phyloP scores from a whole-genome alignment of 2,329 filamentous ascomycete species.

The Ceratocystis lukuohia region DNA sequence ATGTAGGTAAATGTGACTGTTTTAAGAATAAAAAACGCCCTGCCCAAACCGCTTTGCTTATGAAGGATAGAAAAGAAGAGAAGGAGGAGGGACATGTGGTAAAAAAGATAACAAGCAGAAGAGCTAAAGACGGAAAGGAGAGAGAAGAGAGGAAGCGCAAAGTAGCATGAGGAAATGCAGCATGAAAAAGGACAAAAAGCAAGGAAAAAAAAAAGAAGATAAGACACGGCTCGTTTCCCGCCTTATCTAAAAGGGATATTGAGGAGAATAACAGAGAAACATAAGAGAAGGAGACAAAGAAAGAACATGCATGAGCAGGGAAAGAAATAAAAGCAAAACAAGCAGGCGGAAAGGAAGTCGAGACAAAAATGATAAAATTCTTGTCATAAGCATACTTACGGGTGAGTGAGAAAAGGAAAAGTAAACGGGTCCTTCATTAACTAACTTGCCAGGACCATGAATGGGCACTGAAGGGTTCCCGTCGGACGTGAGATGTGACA shows the following conservation, averaged over 20 bases:
- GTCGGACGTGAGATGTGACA: background rate
- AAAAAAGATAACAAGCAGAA: slow-evolving; percentile 1
- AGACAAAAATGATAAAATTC: background rate
- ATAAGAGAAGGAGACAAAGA: background rate
- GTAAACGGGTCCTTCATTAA: background rate
- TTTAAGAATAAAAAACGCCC: background rate
- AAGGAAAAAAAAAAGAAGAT: background rate
- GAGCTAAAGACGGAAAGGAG: background rate
- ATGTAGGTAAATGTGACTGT: background rate
- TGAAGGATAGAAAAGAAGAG: background rate
- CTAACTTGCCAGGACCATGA: background rate
- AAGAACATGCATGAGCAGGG: background rate
- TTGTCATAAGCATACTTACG: slow-evolving; percentile 6
- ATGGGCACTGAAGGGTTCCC: too few species aligned
- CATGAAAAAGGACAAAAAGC: background rate
- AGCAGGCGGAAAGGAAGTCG: slow-evolving; percentile 1
- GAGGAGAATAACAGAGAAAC: slow-evolving; percentile 9
- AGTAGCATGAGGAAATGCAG: background rate
- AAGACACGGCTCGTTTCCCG: background rate
- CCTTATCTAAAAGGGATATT: background rate
- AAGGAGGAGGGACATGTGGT: background rate
- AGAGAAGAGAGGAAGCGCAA: background rate
- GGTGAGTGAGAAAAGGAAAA: background rate
- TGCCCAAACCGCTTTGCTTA: slow-evolving; percentile 12
- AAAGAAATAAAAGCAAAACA: slow-evolving; percentile 7